phyloP scores from a whole-genome alignment of 371 early-diverging fungal species.

The Circinella minor region DNA sequence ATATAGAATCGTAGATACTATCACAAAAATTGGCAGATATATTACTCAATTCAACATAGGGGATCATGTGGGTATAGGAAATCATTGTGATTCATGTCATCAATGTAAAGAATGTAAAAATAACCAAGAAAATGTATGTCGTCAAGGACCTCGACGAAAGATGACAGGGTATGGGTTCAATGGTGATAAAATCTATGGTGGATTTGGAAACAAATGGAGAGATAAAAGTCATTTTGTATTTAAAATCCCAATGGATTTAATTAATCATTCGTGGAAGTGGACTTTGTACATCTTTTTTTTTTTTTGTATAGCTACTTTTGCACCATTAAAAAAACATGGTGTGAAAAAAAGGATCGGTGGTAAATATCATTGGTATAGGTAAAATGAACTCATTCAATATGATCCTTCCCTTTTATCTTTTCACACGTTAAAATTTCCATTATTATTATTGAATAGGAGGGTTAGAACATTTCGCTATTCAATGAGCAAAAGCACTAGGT shows the following conservation, averaged over 20 bases:
- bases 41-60: conserved; percentile 63
- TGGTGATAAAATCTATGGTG: conserved; percentile 64
- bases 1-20: conserved; percentile 54
- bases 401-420: no score
- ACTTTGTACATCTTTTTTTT: conserved; percentile 26
- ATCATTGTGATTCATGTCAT: conserved; percentile 56
- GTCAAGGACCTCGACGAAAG: conserved; percentile 16
- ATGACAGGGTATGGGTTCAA: conserved; percentile 52
- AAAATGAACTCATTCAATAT: no score
- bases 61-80: conserved; percentile 74
- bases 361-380: conserved; percentile 70
- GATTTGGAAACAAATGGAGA: conserved; percentile 68
- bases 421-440: background rate
- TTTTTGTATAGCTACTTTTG: conserved; percentile 59
- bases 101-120: conserved; percentile 31
- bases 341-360: conserved; percentile 52
- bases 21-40: conserved; percentile 53
- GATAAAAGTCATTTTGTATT: conserved; percentile 61
- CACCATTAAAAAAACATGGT: conserved; percentile 56
- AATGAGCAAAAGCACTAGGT: conserved; percentile 66
- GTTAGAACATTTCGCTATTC: conserved; percentile 19
- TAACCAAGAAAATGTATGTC: conserved; percentile 31
- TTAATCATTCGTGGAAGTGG: no score
- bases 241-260: conserved; percentile 50
- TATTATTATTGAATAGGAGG: background rate